phyloP scores from a whole-genome alignment of 345 rosid species.

The Arabis alpina region DNA sequence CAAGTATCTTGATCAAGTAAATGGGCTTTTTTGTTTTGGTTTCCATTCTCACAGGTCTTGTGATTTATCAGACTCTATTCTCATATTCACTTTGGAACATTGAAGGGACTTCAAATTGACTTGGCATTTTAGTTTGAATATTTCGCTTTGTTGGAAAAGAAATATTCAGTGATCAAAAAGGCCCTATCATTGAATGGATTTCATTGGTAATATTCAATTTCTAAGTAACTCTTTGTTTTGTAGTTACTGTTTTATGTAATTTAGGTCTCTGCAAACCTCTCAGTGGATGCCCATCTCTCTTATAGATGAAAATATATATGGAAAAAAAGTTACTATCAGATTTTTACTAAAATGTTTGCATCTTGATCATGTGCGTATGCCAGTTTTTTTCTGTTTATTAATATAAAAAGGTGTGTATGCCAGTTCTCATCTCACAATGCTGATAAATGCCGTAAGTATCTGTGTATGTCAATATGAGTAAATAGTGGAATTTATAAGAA shows the following conservation, averaged over 20 bases:
- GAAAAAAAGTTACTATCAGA: background rate
- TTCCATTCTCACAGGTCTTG: conserved; percentile 31
- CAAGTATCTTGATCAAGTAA: background rate
- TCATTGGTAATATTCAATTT: conserved; percentile 23
- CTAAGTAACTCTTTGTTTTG: conserved; percentile 25
- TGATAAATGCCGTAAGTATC: too few relatives aligned
- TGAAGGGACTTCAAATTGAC: conserved; percentile 26
- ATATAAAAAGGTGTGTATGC: too few relatives aligned
- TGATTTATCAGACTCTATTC: conserved; percentile 20
- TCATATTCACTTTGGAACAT: conserved; percentile 24
- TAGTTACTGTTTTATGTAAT: conserved; percentile 37
- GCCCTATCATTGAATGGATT: conserved; percentile 30
- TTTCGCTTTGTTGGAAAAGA: conserved; percentile 25
- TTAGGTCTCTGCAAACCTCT: conserved; percentile 33
- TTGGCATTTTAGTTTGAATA: conserved; percentile 29
- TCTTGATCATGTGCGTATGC: conserved; percentile 20
- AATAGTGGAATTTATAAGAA: conserved; percentile 1
- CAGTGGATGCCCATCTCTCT: conserved; percentile 19
- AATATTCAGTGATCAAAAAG: conserved; percentile 25
- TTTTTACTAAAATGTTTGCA: background rate
- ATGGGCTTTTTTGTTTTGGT: background rate
- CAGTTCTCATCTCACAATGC: too few relatives aligned
- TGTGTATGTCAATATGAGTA: conserved; percentile 17
- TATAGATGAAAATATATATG: conserved; percentile 30
- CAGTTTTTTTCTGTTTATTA: background rate